A percentile compares a stretch with the other conserved stretches of the same genome.
Evolutionary conservation across 148 eudicot species (phyloP).

Genomic region (Polygonum aviculare): DNA sequence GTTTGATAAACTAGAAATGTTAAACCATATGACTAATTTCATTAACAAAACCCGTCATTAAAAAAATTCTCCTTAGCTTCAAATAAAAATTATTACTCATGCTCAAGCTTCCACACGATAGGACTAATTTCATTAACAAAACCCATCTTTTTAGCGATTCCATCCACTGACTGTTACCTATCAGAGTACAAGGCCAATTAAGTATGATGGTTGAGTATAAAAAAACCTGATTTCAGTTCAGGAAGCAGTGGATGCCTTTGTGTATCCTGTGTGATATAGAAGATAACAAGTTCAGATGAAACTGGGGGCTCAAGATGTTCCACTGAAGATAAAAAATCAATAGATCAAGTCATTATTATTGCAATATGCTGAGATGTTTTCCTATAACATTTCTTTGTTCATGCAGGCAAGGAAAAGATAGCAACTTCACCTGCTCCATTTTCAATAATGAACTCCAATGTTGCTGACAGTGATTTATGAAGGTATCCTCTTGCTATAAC

Average conservation of each 20-base stretch:
- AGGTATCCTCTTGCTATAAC: slow-evolving; percentile 63
- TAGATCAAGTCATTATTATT: slow-evolving; percentile 3
- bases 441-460: slow-evolving; percentile 63
- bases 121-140: background rate
- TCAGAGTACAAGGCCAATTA: background rate
- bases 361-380: background rate
- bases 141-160: background rate
- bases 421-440: slow-evolving; percentile 41
- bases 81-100: background rate
- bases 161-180: background rate
- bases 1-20: background rate
- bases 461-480: slow-evolving; percentile 58
- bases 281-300: slow-evolving; percentile 60
- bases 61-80: background rate
- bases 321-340: slow-evolving; percentile 26
- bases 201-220: slow-evolving; percentile 2
- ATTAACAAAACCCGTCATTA: background rate
- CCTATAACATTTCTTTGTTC: background rate
- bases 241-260: slow-evolving; percentile 66
- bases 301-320: slow-evolving; percentile 48
- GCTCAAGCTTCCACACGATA: background rate
- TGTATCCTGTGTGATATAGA: slow-evolving; percentile 82
- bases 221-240: slow-evolving; percentile 62
- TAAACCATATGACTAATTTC: background rate
- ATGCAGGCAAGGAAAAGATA: background rate